Conservation (phyloP, 306 rosid species). For the Crotalaria pallida region DNA sequence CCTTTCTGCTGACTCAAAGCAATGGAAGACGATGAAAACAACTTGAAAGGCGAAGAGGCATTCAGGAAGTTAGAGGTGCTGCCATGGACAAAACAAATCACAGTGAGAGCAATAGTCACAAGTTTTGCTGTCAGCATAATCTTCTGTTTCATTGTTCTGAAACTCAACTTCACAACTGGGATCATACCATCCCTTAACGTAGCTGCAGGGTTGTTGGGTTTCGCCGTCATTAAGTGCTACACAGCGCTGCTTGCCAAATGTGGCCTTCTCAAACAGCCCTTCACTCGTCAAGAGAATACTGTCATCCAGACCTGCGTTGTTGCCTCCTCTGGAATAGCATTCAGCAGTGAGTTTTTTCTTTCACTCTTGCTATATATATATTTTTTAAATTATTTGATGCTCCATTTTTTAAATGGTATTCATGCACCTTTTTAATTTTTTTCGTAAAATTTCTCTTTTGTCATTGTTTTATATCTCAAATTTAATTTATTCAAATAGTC, state of each 20-base stretch:
- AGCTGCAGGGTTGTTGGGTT: constrained; percentile 71
- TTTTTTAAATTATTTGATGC: no score
- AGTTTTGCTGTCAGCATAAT: constrained; percentile 45
- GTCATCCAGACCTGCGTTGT: constrained; percentile 76
- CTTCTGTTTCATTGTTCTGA: constrained; percentile 60
- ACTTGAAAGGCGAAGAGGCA: constrained; percentile 42
- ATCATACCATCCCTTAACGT: constrained; percentile 73
- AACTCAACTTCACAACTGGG: constrained; percentile 71
- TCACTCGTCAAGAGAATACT: constrained; percentile 76
- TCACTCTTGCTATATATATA: no score
- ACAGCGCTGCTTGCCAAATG: constrained; percentile 28
- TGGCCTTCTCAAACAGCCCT: constrained; percentile 58
- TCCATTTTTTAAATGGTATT: no score
- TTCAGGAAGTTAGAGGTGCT: constrained; percentile 36
- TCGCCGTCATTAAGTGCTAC: constrained; percentile 47
- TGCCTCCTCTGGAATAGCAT: constrained; percentile 87
- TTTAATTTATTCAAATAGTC: no score
- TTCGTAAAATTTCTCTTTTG: no score
- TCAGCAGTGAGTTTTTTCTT: constrained; percentile 45
- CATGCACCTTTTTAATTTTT: no score
- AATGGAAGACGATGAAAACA: background rate
- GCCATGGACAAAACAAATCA: constrained; percentile 58
- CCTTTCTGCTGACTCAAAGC: no score
- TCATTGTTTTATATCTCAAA: no score
- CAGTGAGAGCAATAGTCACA: constrained; percentile 46